Percentiles rank a stretch among this genome's conserved stretches.
Conservation (phyloP, 768 basidiomycete genomes). For the Hericium rajendrae region DNA sequence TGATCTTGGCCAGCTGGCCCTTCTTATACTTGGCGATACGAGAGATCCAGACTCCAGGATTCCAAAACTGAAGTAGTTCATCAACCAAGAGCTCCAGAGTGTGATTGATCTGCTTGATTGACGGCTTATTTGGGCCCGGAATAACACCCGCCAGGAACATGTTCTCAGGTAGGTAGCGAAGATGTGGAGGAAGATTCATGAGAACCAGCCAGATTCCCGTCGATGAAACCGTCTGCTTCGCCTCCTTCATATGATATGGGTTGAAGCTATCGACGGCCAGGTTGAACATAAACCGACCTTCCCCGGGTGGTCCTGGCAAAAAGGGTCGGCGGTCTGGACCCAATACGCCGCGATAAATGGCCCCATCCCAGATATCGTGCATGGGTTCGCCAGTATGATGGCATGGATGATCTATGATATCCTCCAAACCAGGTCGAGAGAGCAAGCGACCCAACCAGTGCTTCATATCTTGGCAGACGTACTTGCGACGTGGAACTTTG, state of each 20-base stretch:
- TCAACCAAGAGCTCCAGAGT: background rate
- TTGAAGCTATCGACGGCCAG: background rate
- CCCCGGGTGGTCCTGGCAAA: background rate
- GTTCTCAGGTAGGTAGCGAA: background rate
- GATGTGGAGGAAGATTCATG: background rate
- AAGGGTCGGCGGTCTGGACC: background rate
- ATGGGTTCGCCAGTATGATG: background rate
- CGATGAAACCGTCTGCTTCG: background rate
- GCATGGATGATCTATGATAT: background rate
- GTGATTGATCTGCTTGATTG: background rate
- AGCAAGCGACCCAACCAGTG: background rate
- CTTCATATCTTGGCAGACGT: background rate
- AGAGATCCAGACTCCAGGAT: background rate
- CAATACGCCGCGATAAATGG: background rate
- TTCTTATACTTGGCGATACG: background rate
- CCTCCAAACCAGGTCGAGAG: background rate
- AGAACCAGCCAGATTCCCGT: background rate
- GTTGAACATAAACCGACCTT: background rate
- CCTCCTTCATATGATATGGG: background rate
- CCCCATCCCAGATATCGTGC: background rate
- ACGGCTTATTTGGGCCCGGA: background rate
- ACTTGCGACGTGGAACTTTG: background rate
- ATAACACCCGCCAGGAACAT: background rate
- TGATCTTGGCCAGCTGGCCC: background rate
- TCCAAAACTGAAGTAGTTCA: background rate